These are phyloP conservation scores for Fraxinus greggii DNA, from an alignment of 305 asterid genomes.

Conservation along the genomic window DNA sequence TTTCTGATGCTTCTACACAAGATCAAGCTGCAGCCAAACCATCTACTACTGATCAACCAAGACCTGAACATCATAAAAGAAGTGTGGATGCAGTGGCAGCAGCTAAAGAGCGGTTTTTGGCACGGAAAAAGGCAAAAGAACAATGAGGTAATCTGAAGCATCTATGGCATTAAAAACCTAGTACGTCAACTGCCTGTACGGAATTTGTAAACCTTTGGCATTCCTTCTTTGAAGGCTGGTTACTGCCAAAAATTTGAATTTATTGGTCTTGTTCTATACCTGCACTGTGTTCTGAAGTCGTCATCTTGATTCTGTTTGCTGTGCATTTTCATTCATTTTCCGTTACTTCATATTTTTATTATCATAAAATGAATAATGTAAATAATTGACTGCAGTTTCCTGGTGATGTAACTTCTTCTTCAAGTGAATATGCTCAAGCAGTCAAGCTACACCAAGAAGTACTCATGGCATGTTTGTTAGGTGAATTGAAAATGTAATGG, in stretches of 20 bases:
- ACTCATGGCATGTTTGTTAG: not conserved
- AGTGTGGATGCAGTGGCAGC: constrained; percentile 62
- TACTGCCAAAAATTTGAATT: not conserved
- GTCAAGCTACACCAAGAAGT: not conserved
- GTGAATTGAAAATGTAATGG: not conserved
- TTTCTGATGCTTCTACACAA: constrained; percentile 34
- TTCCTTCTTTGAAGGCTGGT: not conserved
- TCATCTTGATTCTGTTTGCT: not conserved
- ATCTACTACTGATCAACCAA: constrained; percentile 39
- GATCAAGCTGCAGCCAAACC: constrained; percentile 30
- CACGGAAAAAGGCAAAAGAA: constrained; percentile 65
- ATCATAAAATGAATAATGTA: not conserved
- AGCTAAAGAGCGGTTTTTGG: constrained; percentile 73
- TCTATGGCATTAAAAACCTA: not conserved
- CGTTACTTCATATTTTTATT: not conserved
- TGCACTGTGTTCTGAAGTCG: not conserved
- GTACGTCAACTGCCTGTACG: not conserved
- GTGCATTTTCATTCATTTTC: not conserved
- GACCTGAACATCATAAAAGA: constrained; percentile 48
- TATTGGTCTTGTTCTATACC: not conserved
- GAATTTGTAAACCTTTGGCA: not conserved
- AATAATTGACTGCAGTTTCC: not conserved
- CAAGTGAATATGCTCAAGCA: not conserved
- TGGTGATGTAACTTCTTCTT: not conserved
- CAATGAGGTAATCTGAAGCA: constrained; percentile 24